These are phyloP conservation scores for Aspergillus thermomutatus DNA, from an alignment of 2,329 filamentous ascomycete genomes.

Conservation along the genomic window DNA sequence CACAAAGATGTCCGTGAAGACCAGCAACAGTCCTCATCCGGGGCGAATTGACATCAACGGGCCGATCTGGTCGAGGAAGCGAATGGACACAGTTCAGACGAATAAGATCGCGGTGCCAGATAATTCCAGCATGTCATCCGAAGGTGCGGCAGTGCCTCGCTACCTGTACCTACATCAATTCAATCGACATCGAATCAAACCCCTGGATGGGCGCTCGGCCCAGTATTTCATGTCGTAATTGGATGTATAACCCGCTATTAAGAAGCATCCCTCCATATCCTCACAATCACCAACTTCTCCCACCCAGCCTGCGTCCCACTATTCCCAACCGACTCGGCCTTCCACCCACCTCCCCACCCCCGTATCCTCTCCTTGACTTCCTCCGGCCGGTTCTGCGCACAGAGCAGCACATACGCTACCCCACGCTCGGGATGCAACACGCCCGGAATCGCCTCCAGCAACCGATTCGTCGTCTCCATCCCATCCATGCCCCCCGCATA, in stretches of 20 bases:
- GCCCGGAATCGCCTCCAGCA: constrained; percentile 66
- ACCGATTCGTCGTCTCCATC: constrained; percentile 85
- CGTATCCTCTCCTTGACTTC: constrained; percentile 64
- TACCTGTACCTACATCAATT: not conserved
- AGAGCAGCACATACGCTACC: constrained; percentile 85
- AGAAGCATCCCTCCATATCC: constrained; percentile 64
- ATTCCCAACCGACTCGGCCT: constrained; percentile 69
- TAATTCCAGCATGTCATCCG: not conserved
- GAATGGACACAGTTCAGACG: too few relatives aligned
- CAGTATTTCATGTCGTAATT: not conserved
- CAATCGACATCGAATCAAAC: not conserved
- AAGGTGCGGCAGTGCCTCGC: not conserved
- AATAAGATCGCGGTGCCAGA: too few relatives aligned
- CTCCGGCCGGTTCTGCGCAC: constrained; percentile 82
- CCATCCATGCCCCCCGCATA: constrained; percentile 88
- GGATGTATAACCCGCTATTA: not conserved
- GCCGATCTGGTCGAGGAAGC: too few relatives aligned
- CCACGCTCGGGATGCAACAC: constrained; percentile 63
- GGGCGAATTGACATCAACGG: not conserved
- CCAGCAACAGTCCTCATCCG: not conserved
- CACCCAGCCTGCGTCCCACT: constrained; percentile 88
- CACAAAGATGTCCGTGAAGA: not conserved
- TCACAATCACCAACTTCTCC: constrained; percentile 88
- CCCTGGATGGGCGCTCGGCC: not conserved
- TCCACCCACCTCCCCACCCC: constrained; percentile 63